Evolutionary conservation across 176 grass and related monocot genomes (phyloP).

Genomic region (Lolium rigidum): DNA sequence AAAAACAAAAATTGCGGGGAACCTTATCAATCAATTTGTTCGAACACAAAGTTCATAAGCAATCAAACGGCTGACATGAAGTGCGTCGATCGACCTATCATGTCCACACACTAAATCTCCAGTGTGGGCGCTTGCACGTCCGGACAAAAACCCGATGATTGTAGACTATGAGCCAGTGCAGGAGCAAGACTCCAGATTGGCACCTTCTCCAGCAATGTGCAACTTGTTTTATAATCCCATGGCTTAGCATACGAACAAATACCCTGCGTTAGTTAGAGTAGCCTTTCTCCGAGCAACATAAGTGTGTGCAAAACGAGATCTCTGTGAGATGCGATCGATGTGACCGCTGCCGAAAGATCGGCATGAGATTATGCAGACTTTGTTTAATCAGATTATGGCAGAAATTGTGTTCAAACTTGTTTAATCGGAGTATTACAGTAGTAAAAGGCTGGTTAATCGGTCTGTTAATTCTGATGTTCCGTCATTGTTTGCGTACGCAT

Average conservation of each 20-base stretch:
- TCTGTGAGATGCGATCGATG: background rate
- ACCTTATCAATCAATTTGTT: background rate
- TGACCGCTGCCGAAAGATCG: background rate
- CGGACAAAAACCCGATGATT: background rate
- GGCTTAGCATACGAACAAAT: constrained; percentile 26
- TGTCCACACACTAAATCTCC: constrained; percentile 13
- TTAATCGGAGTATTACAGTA: background rate
- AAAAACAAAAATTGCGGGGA: too few relatives aligned
- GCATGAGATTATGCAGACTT: background rate
- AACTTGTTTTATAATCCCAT: background rate
- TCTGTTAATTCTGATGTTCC: background rate
- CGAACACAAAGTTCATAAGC: too few relatives aligned
- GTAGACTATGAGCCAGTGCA: background rate
- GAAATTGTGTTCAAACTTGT: background rate
- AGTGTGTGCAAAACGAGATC: constrained; percentile 11
- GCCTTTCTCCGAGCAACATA: background rate
- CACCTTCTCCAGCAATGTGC: constrained; percentile 2
- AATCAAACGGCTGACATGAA: background rate
- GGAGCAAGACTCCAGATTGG: constrained; percentile 11
- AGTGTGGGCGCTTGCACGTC: background rate
- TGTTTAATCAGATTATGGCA: background rate
- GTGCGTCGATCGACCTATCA: background rate
- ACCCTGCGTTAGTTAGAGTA: background rate
- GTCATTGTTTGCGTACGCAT: constrained; percentile 17
- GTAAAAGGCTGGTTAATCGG: background rate